Evolutionary conservation across 768 basidiomycete genomes (phyloP), one percentile per base, ranked within the genome.

Genomic region (Pholiota microspora): DNA sequence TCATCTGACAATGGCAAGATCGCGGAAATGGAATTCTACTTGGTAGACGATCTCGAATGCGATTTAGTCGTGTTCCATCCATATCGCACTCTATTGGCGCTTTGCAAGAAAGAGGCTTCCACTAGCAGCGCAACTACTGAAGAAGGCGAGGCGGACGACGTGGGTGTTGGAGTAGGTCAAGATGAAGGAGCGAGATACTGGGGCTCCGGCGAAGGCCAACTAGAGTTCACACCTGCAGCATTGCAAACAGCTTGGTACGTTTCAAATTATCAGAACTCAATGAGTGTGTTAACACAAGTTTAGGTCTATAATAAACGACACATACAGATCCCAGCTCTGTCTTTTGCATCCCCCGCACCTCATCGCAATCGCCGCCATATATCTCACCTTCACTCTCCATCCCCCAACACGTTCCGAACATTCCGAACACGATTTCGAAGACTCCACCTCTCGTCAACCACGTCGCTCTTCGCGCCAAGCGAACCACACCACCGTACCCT

Each of bases 1-100:
- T 84, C 90, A 0, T 81, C 88, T 0, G 94, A 97, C 66, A 89
- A 95, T 63, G 82, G 88, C 9, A 94, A 93, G 65, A 76, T 99
- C 12, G 97, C 95, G 3, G 97, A 99, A 69, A 98, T 98, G 95
- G 96, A 98, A 67, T 98, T 98, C 73, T 98, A 96, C 73, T 85
- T 98, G 8, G 87, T 99, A 21, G 93, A 93, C 65, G 95, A 99
- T 67, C 81, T 98, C 24, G 94, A 97, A 68, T 98, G 96, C 64
- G 93, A 98, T 70, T 75, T 99, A 38, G 82, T 87, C 51, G 81
- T 98, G 7, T 98, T 94, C 68, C 97, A 98, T 68, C 96, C 97
- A 0, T 99, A 99, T 71, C 86, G 94, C 49, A 91, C 93, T 0
- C 81, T 98, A 21, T 73, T 89, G 36, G 77, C 88, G 1, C 75